phyloP scores from a whole-genome alignment of 495 filamentous ascomycete genomes.

The Sordaria brevicollis region DNA sequence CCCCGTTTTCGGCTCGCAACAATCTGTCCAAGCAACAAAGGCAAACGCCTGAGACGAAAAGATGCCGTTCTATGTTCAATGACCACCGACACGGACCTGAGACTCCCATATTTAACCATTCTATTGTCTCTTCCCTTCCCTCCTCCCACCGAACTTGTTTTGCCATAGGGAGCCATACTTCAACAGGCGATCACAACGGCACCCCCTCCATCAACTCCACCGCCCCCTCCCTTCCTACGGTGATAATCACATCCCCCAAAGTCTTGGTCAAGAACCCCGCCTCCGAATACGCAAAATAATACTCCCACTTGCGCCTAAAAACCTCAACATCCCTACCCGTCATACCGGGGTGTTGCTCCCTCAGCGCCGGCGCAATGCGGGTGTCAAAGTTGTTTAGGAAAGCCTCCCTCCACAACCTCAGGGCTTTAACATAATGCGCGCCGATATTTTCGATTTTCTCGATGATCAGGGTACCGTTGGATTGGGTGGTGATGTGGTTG shows the following conservation, averaged over 20 bases:
- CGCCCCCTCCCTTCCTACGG: slow-evolving; percentile 53
- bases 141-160: no score
- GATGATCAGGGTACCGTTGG: slow-evolving; percentile 47
- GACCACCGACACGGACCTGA: no score
- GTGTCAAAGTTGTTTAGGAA: slow-evolving; percentile 51
- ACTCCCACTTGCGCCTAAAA: slow-evolving; percentile 62
- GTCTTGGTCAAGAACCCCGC: slow-evolving; percentile 62
- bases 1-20: no score
- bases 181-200: slow-evolving; percentile 26
- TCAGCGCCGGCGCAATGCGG: slow-evolving; percentile 44
- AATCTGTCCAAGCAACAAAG: no score
- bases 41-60: no score
- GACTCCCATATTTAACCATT: no score
- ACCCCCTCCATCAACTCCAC: slow-evolving; percentile 57
- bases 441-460: slow-evolving; percentile 58
- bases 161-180: no score
- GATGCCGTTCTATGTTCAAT: no score
- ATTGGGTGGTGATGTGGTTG: slow-evolving; percentile 46
- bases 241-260: slow-evolving; percentile 59
- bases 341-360: slow-evolving; percentile 43
- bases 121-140: no score
- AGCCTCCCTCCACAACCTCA: slow-evolving; percentile 55
- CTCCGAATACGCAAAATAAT: slow-evolving; percentile 66
- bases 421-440: slow-evolving; percentile 57
- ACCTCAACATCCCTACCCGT: slow-evolving; percentile 48